Evolutionary conservation across 2,329 filamentous ascomycete species (phyloP).

Genomic region (Sporothrix globosa): DNA sequence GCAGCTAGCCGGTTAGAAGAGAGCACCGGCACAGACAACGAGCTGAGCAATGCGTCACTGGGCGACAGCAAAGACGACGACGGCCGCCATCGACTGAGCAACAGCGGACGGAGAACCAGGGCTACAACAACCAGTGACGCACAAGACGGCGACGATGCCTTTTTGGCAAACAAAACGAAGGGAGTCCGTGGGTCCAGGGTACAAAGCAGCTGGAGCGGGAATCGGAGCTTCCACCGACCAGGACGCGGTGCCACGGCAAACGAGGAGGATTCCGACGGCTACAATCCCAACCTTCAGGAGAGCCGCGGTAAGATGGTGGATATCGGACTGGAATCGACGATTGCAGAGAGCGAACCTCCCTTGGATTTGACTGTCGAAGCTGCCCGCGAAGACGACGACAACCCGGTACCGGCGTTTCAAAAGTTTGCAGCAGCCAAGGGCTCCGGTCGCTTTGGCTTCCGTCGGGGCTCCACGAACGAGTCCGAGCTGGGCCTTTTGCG

Average conservation of each 20-base stretch:
- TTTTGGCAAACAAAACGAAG: not conserved
- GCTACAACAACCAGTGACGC: not conserved
- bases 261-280: slow-evolving; percentile 40
- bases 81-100: slow-evolving; percentile 39
- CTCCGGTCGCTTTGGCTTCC: slow-evolving; percentile 47
- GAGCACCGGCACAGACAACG: slow-evolving; percentile 80
- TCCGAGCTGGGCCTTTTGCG: slow-evolving; percentile 53
- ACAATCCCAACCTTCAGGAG: slow-evolving; percentile 37
- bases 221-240: slow-evolving; percentile 48
- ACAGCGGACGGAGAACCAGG: slow-evolving; percentile 44
- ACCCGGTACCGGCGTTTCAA: slow-evolving; percentile 63
- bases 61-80: slow-evolving; percentile 57
- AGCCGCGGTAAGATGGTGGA: slow-evolving; percentile 77
- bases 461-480: slow-evolving; percentile 51
- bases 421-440: slow-evolving; percentile 53
- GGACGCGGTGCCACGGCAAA: slow-evolving; percentile 36
- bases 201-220: slow-evolving; percentile 67
- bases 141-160: not conserved
- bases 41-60: slow-evolving; percentile 61
- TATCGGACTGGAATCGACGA: slow-evolving; percentile 74
- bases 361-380: slow-evolving; percentile 55
- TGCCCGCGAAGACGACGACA: slow-evolving; percentile 27
- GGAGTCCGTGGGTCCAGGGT: slow-evolving; percentile 49
- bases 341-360: slow-evolving; percentile 62
- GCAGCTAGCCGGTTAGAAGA: slow-evolving; percentile 81